These are phyloP conservation scores for Berberis thunbergii DNA, from an alignment of 164 flowering plant genomes.

Conservation along the genomic window DNA sequence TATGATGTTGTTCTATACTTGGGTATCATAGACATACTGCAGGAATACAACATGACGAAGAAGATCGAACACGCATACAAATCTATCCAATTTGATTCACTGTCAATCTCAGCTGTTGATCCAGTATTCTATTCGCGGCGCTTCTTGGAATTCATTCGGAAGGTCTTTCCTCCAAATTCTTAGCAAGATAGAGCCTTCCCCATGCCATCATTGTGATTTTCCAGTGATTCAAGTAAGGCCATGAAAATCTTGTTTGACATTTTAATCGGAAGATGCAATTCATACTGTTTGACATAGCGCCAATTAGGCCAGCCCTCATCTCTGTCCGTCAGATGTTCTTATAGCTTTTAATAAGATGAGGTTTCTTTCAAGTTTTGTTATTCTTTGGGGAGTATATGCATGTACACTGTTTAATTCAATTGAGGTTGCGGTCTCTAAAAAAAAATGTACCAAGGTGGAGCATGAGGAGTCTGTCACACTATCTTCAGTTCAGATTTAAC, in stretches of 20 bases:
- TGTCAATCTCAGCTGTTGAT: slow-evolving; percentile 91
- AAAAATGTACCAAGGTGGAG: background rate
- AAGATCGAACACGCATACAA: slow-evolving; percentile 92
- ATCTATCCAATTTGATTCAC: slow-evolving; percentile 84
- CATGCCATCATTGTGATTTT: background rate
- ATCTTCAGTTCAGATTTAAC: background rate
- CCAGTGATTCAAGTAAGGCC: background rate
- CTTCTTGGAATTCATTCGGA: slow-evolving; percentile 65
- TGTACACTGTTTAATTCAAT: background rate
- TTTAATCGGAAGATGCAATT: background rate
- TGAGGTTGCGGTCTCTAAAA: background rate
- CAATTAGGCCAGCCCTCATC: background rate
- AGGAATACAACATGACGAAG: slow-evolving; percentile 85
- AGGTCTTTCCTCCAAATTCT: slow-evolving; percentile 64
- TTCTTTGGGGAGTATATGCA: background rate
- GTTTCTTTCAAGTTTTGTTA: background rate
- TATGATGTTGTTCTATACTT: slow-evolving; percentile 86
- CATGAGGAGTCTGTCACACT: background rate
- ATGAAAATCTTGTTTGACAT: background rate
- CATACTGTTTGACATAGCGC: background rate
- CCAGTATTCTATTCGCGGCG: slow-evolving; percentile 80
- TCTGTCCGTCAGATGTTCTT: background rate
- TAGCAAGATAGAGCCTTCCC: slow-evolving; percentile 10
- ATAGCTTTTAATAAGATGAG: background rate
- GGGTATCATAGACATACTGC: slow-evolving; percentile 91